Base-by-base conservation (phyloP, 1,139 yeast species). In the Pichia cactophila region DNA sequence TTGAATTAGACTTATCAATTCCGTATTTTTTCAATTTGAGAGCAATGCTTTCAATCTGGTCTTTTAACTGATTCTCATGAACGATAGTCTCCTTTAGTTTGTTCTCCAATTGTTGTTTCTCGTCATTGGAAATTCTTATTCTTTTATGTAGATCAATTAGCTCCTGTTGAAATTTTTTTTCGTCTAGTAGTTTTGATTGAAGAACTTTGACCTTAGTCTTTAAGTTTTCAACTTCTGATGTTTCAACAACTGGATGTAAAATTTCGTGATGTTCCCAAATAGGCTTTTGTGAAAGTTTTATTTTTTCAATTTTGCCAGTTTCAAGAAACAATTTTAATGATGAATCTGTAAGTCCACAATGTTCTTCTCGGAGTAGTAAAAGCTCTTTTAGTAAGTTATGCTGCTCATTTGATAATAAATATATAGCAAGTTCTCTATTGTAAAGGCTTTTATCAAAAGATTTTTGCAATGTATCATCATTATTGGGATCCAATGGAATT, bases 101-200 rank as follows among this genome's bases (percentile, higher is more conserved):
- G 2, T 8, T 16, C 7, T 17, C 31, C 17, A 51, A 29, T 4
- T 38, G 11, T 4, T 11, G 33, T 17, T 43, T 36, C 20, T 40
- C 39, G 5, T 10, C 9, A 10, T 46, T 39, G 14, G 45, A 16
- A 4, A 39, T 10, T 8, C 16, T 20, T 10, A 38, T 3, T 8
- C 37, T 26, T 28, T 31, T 43, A 26, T 50, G 45, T 29, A 48
- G 31, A 17, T 45, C 31, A 2, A 45, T 23, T 4, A 44, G 11
- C 26, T 49, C 43, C 5, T 39, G 23, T 17, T 49, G 50, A 23
- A 26, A 14, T 35, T 45, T 39, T 23, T 46, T 46, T 3, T 46
- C 51, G 26, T 50, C 46, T 4, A 33, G 5, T 23, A 52, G 16
- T 46, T 52, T 52, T 4, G 54, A 44, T 41, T 52, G 49, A 16